Evolutionary conservation across 129 eudicot species (phyloP).

Genomic region (Chrysanthemum lavandulifolium): DNA sequence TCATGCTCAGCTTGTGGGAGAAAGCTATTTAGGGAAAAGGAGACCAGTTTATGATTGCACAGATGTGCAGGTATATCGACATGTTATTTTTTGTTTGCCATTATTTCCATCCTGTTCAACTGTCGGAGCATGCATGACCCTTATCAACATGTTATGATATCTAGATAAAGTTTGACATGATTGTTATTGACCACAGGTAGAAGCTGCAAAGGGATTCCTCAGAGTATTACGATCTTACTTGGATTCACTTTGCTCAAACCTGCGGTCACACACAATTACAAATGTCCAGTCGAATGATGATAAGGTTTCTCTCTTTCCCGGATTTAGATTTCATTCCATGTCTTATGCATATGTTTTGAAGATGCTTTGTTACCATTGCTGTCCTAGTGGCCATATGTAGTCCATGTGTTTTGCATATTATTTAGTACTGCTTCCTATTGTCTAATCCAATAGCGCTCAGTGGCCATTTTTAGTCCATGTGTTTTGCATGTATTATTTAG

Average conservation of each 20-base stretch:
- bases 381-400: not conserved
- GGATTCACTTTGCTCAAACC: conserved; percentile 85
- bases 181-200: conserved; percentile 58
- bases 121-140: too few relatives aligned
- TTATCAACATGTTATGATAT: too few relatives aligned
- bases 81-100: too few relatives aligned
- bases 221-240: conserved; percentile 67
- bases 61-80: conserved; percentile 90
- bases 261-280: conserved; percentile 96
- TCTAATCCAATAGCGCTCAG: too few relatives aligned
- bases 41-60: conserved; percentile 86
- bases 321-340: not conserved
- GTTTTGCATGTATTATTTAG: too few relatives aligned
- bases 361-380: conserved; percentile 1
- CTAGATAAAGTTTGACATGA: conserved; percentile 13
- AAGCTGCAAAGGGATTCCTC: conserved; percentile 90
- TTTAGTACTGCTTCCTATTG: too few relatives aligned
- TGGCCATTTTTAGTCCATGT: not conserved
- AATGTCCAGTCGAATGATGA: conserved; percentile 97
- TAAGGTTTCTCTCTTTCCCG: conserved; percentile 50
- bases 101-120: too few relatives aligned
- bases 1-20: conserved; percentile 92
- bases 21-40: conserved; percentile 81
- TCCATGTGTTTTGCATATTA: too few relatives aligned
- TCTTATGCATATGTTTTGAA: not conserved